phyloP scores from a whole-genome alignment of 495 filamentous ascomycete species.

The Hamigera avellanea region DNA sequence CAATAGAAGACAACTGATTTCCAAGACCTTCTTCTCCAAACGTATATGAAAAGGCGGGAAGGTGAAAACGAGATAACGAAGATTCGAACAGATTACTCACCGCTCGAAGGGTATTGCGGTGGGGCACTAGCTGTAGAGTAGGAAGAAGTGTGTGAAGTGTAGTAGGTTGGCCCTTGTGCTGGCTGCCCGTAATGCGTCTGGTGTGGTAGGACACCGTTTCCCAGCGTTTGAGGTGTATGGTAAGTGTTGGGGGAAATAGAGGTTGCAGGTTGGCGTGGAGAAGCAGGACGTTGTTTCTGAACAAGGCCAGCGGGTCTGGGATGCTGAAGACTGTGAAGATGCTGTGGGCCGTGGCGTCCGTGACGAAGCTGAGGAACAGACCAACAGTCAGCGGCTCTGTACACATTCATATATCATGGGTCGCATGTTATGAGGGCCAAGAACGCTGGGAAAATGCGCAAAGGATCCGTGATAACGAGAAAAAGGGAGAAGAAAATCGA shows the following conservation, averaged over 20 bases:
- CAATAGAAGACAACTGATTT: no score
- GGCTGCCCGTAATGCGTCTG: conserved; percentile 45
- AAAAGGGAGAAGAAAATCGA: conserved; percentile 4
- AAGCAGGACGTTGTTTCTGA: conserved; percentile 47
- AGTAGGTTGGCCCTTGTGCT: conserved; percentile 59
- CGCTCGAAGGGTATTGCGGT: conserved; percentile 66
- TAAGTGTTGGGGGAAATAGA: conserved; percentile 47
- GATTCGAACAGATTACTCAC: conserved; percentile 37
- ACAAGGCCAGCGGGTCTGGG: conserved; percentile 53
- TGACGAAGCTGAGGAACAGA: conserved; percentile 23
- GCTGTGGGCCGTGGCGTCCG: conserved; percentile 20
- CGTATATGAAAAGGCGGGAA: no score
- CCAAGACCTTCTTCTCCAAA: no score
- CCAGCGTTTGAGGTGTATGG: conserved; percentile 38
- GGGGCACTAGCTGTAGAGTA: conserved; percentile 61
- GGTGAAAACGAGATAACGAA: not conserved
- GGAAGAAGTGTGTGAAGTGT: conserved; percentile 53
- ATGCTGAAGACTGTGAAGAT: conserved; percentile 34
- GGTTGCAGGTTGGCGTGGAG: conserved; percentile 30
- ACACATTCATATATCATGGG: not conserved
- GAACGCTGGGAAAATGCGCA: no score
- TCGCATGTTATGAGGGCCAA: not conserved
- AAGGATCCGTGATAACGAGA: not conserved
- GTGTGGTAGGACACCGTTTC: conserved; percentile 31
- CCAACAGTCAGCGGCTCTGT: conserved; percentile 9